Evolutionary conservation across 2,329 filamentous ascomycete species (phyloP).

Genomic region (Fusarium sp.): DNA sequence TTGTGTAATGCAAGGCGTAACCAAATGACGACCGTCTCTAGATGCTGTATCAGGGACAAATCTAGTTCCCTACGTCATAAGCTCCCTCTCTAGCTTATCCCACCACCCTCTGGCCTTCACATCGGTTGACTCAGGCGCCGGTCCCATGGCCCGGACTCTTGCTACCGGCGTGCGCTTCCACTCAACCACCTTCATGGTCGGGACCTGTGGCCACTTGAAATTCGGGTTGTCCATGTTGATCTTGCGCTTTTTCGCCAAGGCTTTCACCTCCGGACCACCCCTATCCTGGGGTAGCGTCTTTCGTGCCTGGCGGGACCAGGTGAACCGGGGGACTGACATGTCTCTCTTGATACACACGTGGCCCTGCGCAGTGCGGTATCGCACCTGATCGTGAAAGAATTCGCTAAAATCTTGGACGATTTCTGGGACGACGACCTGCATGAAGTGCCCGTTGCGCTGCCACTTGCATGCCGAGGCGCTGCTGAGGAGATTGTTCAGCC

Average conservation of each 20-base stretch:
- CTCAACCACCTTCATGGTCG: slow-evolving; percentile 38
- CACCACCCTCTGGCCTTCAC: slow-evolving; percentile 44
- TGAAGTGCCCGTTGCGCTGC: slow-evolving; percentile 39
- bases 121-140: slow-evolving; percentile 35
- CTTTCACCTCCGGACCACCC: slow-evolving; percentile 20
- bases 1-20: not conserved
- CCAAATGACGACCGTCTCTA: slow-evolving; percentile 9
- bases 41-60: not conserved
- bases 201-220: slow-evolving; percentile 41
- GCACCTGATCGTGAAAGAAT: slow-evolving; percentile 47
- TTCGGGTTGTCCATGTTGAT: slow-evolving; percentile 27
- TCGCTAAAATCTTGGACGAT: slow-evolving; percentile 49
- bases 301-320: slow-evolving; percentile 37
- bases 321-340: slow-evolving; percentile 34
- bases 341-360: slow-evolving; percentile 42
- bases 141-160: slow-evolving; percentile 31
- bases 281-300: slow-evolving; percentile 44
- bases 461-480: slow-evolving; percentile 33
- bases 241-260: slow-evolving; percentile 23
- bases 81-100: slow-evolving; percentile 44
- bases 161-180: slow-evolving; percentile 40
- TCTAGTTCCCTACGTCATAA: slow-evolving; percentile 42
- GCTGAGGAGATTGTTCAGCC: slow-evolving; percentile 45
- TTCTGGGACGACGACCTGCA: slow-evolving; percentile 43
- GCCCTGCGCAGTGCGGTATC: slow-evolving; percentile 50